Conservation (phyloP, 2,329 filamentous ascomycete genomes). For the Aspergillus hortae region DNA sequence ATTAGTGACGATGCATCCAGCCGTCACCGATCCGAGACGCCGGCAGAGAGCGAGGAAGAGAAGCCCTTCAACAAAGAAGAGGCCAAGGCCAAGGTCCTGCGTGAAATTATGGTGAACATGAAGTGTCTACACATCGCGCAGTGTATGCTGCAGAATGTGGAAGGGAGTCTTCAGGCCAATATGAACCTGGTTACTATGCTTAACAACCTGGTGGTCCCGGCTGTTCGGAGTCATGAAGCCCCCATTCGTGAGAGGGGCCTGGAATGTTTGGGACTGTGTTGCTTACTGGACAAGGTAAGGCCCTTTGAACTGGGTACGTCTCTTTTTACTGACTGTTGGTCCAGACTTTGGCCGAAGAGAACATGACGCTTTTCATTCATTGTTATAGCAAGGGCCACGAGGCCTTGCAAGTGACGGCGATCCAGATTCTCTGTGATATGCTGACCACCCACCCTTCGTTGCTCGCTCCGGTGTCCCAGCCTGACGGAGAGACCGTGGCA, state of each 20-base stretch:
- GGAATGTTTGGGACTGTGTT: slow-evolving; percentile 84
- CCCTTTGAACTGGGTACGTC: neutral
- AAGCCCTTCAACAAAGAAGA: slow-evolving; percentile 53
- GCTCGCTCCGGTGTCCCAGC: slow-evolving; percentile 54
- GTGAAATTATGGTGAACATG: slow-evolving; percentile 94
- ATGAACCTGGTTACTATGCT: slow-evolving; percentile 94
- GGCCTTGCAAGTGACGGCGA: slow-evolving; percentile 78
- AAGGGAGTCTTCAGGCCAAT: slow-evolving; percentile 82
- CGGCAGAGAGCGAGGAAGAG: slow-evolving; percentile 54
- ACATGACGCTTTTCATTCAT: slow-evolving; percentile 88
- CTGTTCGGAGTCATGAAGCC: slow-evolving; percentile 87
- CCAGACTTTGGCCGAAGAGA: slow-evolving; percentile 80
- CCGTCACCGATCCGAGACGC: slow-evolving; percentile 42
- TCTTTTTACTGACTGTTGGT: neutral
- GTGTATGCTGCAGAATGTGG: slow-evolving; percentile 93
- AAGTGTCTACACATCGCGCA: slow-evolving; percentile 97
- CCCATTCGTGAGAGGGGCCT: slow-evolving; percentile 88
- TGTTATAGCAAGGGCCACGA: slow-evolving; percentile 94
- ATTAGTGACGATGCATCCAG: slow-evolving; percentile 63
- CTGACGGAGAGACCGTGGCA: slow-evolving; percentile 49
- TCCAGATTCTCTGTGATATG: slow-evolving; percentile 92
- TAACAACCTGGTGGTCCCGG: slow-evolving; percentile 93
- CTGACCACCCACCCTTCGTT: slow-evolving; percentile 83
- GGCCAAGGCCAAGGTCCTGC: slow-evolving; percentile 66
- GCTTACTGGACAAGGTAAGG: slow-evolving; percentile 74